phyloP scores from a whole-genome alignment of 2,329 filamentous ascomycete genomes.

The Curvularia sp. region DNA sequence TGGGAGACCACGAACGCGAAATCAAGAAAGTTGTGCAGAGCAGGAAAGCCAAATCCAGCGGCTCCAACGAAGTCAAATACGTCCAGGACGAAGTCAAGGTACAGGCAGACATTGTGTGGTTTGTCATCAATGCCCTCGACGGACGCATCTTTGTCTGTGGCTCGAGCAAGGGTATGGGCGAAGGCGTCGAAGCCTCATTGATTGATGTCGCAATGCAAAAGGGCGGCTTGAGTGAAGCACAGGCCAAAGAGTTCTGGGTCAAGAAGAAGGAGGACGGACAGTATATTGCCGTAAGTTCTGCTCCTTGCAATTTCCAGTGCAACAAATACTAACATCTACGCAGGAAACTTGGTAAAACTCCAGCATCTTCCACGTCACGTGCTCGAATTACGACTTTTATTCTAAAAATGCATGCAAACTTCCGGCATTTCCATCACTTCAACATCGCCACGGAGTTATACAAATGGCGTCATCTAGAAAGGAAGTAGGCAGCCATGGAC shows the following conservation, averaged over 20 bases:
- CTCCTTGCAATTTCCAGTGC: background rate
- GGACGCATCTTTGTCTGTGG: constrained; percentile 96
- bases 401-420: constrained; percentile 8
- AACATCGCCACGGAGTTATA: constrained; percentile 21
- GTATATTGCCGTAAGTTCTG: constrained; percentile 79
- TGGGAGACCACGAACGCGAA: constrained; percentile 69
- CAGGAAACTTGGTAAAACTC: constrained; percentile 18
- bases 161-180: constrained; percentile 94
- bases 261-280: constrained; percentile 91
- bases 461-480: constrained; percentile 17
- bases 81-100: constrained; percentile 93
- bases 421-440: constrained; percentile 13
- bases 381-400: constrained; percentile 6
- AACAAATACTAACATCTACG: background rate
- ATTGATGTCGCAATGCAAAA: constrained; percentile 92
- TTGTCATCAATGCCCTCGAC: constrained; percentile 94
- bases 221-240: constrained; percentile 81
- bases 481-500: constrained; percentile 5
- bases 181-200: constrained; percentile 88
- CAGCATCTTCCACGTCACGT: background rate
- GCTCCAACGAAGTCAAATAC: constrained; percentile 75
- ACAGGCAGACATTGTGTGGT: constrained; percentile 98
- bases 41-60: constrained; percentile 52
- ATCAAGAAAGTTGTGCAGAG: constrained; percentile 62
- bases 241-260: constrained; percentile 87